Evolutionary conservation across 371 early-diverging fungal genomes (phyloP).

Genomic region (Phascolomyces articulosus): DNA sequence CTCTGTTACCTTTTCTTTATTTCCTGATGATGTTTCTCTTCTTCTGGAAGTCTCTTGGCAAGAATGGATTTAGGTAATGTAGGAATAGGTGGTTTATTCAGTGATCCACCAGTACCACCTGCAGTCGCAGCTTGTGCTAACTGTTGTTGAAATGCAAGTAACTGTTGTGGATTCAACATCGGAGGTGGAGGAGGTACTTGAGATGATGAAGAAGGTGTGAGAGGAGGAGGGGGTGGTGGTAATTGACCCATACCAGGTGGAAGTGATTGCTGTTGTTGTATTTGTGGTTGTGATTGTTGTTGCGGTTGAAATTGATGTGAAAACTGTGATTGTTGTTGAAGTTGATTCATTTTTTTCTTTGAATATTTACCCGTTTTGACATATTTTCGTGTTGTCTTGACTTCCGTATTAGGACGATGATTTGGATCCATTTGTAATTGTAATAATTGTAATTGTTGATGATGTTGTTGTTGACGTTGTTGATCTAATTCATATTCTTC

Average conservation of each 20-base stretch:
- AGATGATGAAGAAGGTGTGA: conserved; percentile 26
- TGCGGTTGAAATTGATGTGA: conserved; percentile 14
- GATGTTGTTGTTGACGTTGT: conserved; percentile 16
- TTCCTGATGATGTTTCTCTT: conserved; percentile 46
- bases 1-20: conserved; percentile 38
- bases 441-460: conserved; percentile 2
- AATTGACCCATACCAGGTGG: too few species aligned
- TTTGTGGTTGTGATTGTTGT: conserved; percentile 15
- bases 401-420: conserved; percentile 5
- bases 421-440: conserved; percentile 16
- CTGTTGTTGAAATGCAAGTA: conserved; percentile 33
- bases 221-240: neutral
- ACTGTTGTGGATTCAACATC: conserved; percentile 31
- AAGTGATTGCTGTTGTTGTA: conserved; percentile 10
- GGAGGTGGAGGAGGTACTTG: conserved; percentile 28
- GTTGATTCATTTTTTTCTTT: conserved; percentile 64
- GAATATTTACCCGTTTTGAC: conserved; percentile 70
- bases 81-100: conserved; percentile 15
- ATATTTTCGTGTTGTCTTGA: conserved; percentile 62
- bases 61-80: conserved; percentile 31
- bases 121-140: conserved; percentile 21
- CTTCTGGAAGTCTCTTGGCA: conserved; percentile 51
- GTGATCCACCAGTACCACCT: neutral
- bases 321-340: conserved; percentile 16
- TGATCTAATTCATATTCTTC: conserved; percentile 40